Evolutionary conservation across 1,284 basidiomycete genomes (phyloP), one percentile per base, ranked within the genome.

Genomic region (Leccinum holopus): DNA sequence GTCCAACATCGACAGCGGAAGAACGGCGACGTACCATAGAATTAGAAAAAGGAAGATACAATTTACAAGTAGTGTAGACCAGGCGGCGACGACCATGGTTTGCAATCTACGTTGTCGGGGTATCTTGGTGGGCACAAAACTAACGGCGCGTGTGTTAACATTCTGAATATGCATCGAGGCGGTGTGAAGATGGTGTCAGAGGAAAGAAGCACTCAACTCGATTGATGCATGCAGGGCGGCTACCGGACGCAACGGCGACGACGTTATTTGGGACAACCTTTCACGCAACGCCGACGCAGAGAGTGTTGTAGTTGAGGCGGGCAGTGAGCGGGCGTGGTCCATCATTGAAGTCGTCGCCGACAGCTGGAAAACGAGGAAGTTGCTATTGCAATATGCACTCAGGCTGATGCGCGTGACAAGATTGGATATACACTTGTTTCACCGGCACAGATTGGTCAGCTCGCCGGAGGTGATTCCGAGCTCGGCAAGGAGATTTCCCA

Each of bases 11-110:
- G 12, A 25, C 28, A 18, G 8, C 57, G 54, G 54, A n/a, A 21
- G 33, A 21, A 51, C 1, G 35, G 5, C 1, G 11, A 78, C 91
- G 72, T 70, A 97, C 94, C 92, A 90, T 41, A 94, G 80, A 21
- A 92, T 75, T 58, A 97, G 82, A 79, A 94, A 98, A 53, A 87
- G 55, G 66, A 86, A 84, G 14, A 88, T 75, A 57, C 83, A 84
- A 65, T 91, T 81, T 3, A 92, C 86, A 58, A 98, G 87, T 70
- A 90, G 80, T 11, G 91, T 83, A 14, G 92, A 92, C 94, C 94
- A 98, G 58, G 89, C 70, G 11, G 95, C 90, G 49, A 99, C 96
- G 0, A 86, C 90, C 60, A 93, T 80, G 62, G 91, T 96, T 79
- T 97, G 94, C 61, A 96, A 75, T 68, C 95, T 82, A 65, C 95